Percentiles rank a stretch among this genome's conserved stretches.
phyloP scores from a whole-genome alignment of 2,329 filamentous ascomycete genomes.

The Daldinia sp. region DNA sequence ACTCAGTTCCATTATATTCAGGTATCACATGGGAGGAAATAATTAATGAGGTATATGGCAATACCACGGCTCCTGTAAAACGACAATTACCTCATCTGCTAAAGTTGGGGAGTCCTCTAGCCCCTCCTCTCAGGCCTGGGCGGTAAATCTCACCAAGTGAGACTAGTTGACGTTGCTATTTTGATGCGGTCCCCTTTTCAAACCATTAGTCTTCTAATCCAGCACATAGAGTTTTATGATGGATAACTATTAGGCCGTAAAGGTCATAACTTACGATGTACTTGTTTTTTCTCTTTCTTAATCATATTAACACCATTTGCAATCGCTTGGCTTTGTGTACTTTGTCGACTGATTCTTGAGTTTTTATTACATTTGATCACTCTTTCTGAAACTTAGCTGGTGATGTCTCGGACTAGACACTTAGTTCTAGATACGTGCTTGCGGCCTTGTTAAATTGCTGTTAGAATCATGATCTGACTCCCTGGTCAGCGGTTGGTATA shows the following conservation, averaged over 20 bases:
- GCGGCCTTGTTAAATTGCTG: neutral
- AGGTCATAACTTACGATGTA: neutral
- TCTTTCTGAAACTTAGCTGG: neutral
- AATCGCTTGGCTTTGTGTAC: neutral
- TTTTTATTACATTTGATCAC: too few species aligned
- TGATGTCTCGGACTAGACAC: neutral
- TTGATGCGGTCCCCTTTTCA: neutral
- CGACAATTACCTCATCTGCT: slow-evolving; percentile 9
- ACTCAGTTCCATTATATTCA: slow-evolving; percentile 38
- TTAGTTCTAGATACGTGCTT: neutral
- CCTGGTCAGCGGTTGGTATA: neutral
- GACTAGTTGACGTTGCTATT: neutral
- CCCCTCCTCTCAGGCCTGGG: neutral
- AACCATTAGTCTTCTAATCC: neutral
- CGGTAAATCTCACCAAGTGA: neutral
- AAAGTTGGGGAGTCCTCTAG: slow-evolving; percentile 1
- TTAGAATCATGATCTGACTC: neutral
- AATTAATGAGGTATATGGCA: slow-evolving; percentile 29
- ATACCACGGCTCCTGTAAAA: slow-evolving; percentile 21
- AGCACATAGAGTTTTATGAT: neutral
- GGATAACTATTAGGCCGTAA: neutral
- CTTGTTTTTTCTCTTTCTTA: neutral
- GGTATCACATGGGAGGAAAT: slow-evolving; percentile 33
- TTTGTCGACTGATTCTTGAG: neutral
- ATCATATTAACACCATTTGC: neutral